Evolutionary conservation across 129 eudicot species (phyloP).

Genomic region (Deinandra increscens): DNA sequence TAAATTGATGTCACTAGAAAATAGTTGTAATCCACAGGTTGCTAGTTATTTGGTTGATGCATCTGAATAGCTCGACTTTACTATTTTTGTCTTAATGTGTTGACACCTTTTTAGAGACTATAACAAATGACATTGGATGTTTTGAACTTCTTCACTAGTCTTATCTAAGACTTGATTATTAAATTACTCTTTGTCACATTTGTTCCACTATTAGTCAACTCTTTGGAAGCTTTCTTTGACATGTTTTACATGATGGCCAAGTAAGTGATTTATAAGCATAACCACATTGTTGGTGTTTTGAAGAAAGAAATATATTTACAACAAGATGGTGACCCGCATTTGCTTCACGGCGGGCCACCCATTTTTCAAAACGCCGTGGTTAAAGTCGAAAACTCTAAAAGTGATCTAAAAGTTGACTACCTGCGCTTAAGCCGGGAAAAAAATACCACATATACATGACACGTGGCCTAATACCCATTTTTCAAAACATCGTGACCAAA

Average conservation of each 20-base stretch:
- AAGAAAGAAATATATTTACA: conserved; percentile 10
- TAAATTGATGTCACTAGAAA: conserved; percentile 10
- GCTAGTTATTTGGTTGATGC: neutral
- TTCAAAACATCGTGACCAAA: too few species aligned
- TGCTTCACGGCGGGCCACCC: too few species aligned
- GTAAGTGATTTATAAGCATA: conserved; percentile 3
- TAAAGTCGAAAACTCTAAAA: too few species aligned
- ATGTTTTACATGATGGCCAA: conserved; percentile 12
- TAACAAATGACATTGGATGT: conserved; percentile 8
- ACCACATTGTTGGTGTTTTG: neutral
- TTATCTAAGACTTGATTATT: neutral
- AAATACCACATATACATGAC: too few species aligned
- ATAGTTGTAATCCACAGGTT: neutral
- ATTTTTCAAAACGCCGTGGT: too few species aligned
- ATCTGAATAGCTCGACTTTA: neutral
- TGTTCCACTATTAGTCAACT: conserved; percentile 12
- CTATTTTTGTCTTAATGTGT: neutral
- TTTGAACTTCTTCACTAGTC: conserved; percentile 7
- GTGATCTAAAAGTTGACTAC: too few species aligned
- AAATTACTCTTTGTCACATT: neutral
- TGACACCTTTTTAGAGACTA: conserved; percentile 14
- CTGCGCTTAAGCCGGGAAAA: too few species aligned
- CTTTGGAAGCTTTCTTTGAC: conserved; percentile 4
- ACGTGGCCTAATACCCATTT: too few species aligned
- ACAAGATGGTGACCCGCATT: too few species aligned